Base-by-base conservation (phyloP, 495 filamentous ascomycete species). In the Tetracladium setigerum region DNA sequence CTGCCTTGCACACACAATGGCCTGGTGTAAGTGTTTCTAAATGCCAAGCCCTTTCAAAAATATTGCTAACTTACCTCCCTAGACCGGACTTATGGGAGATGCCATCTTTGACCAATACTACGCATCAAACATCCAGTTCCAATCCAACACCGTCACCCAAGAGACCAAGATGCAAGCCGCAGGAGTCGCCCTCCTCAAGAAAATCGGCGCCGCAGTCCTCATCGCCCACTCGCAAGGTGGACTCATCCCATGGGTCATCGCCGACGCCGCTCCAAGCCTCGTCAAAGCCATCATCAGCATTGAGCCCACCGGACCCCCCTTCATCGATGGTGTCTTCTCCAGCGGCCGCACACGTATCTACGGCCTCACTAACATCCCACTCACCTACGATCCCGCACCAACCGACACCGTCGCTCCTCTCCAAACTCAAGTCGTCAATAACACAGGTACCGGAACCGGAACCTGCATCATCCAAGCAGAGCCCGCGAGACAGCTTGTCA, bases 221-320 rank as follows among this genome's bases (percentile, higher is more conserved):
- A 53, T 79, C 46, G 64, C 66, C 2, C 74, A 81, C 47, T 78
- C 76, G 13, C 73, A 76, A 37, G 74, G 70, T 31, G 72, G 70
- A n/a, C 54, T 68, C 9, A 62, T 68, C 22, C 66, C 66, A 12
- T 77, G 74, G 74, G 52, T 74, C 6, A 57, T 63, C 36, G 69
- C 68, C 8, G 77, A 79, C 53, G 47, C 55, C 2, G 60, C 63
- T 1, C 73, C 73, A 8, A 34, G 67, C 0, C 61, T 71, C 9
- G 69, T 81, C 18, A 63, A 66, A 19, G 65, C 57, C 9, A 67
- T 80, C 31, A 55, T 79, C 14, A 66, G 66, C 0, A 50, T 83
- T 15, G 79, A 81, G 59, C 79, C 78, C 0, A 56, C 61, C 2
- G 76, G 77, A 14, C 73, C 76, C 11, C 76, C 77, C 0, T 57